Evolutionary conservation across 768 basidiomycete genomes (phyloP).

Genomic region (Rhodotorula graminis): DNA sequence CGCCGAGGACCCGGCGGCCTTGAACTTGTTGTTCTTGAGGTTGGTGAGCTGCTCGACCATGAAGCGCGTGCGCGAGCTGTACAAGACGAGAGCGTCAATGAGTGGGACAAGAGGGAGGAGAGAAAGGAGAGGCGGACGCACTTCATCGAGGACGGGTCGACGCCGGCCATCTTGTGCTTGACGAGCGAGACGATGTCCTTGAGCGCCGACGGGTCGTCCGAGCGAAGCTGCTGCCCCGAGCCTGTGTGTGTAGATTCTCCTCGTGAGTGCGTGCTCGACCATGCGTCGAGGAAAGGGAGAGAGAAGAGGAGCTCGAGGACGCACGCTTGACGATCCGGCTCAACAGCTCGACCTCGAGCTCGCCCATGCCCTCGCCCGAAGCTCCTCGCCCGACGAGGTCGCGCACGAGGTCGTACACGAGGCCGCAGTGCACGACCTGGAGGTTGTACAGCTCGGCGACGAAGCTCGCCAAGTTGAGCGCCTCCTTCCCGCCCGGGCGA

Average conservation of each 20-base stretch:
- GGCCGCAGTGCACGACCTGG: conserved; percentile 77
- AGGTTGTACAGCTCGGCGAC: conserved; percentile 94
- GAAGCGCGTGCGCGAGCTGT: conserved; percentile 82
- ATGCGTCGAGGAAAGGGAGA: background rate
- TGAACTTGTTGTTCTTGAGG: conserved; percentile 82
- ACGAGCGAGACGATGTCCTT: conserved; percentile 85
- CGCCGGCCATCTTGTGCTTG: conserved; percentile 61
- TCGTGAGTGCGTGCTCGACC: background rate
- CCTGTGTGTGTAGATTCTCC: conserved; percentile 57
- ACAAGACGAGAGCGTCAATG: background rate
- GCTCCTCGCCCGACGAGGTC: conserved; percentile 53
- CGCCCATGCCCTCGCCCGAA: conserved; percentile 51
- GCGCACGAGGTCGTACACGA: conserved; percentile 87
- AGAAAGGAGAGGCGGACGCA: conserved; percentile 42
- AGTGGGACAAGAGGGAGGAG: background rate
- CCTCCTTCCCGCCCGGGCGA: conserved; percentile 66
- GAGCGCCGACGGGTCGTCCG: conserved; percentile 84
- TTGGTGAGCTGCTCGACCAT: conserved; percentile 92
- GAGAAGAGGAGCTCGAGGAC: background rate
- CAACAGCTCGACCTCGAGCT: conserved; percentile 78
- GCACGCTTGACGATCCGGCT: conserved; percentile 76
- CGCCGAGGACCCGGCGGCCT: conserved; percentile 44
- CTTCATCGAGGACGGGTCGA: conserved; percentile 55
- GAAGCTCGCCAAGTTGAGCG: conserved; percentile 78
- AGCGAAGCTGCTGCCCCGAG: conserved; percentile 83